These are phyloP conservation scores for Debaryomyces coudertii DNA, from an alignment of 1,139 yeast genomes.

Conservation along the genomic window DNA sequence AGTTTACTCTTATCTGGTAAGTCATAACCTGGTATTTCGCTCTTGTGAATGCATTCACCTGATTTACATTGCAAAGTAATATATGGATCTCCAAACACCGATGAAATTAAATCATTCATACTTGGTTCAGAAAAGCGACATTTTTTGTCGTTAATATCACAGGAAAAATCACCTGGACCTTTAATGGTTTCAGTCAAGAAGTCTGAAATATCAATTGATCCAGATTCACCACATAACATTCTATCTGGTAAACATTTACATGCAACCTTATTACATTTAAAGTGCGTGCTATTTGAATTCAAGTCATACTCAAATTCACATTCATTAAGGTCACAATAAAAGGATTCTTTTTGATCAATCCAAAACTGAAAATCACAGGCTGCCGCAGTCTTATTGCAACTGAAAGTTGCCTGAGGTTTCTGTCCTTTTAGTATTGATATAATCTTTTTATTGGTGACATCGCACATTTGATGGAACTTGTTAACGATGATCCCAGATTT, in stretches of 20 bases:
- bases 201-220: constrained; percentile 93
- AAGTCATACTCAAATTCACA: constrained; percentile 74
- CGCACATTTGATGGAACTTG: constrained; percentile 86
- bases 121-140: constrained; percentile 93
- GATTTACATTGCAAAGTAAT: constrained; percentile 79
- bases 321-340: constrained; percentile 76
- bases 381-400: constrained; percentile 71
- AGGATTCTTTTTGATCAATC: constrained; percentile 88
- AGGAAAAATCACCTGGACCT: constrained; percentile 92
- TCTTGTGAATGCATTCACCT: constrained; percentile 89
- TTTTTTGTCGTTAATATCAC: constrained; percentile 61
- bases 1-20: constrained; percentile 61
- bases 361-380: constrained; percentile 91
- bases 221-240: constrained; percentile 92
- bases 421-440: constrained; percentile 76
- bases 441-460: constrained; percentile 88
- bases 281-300: constrained; percentile 67
- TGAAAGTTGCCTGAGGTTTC: constrained; percentile 89
- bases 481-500: constrained; percentile 84
- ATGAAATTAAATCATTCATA: constrained; percentile 87
- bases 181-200: constrained; percentile 84
- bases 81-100: constrained; percentile 90
- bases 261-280: constrained; percentile 71
- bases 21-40: constrained; percentile 89
- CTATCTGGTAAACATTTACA: constrained; percentile 91